A percentile compares a stretch with the other conserved stretches of the same genome.
phyloP scores from a whole-genome alignment of 306 rosid species.

The Lathyrus sativus region DNA sequence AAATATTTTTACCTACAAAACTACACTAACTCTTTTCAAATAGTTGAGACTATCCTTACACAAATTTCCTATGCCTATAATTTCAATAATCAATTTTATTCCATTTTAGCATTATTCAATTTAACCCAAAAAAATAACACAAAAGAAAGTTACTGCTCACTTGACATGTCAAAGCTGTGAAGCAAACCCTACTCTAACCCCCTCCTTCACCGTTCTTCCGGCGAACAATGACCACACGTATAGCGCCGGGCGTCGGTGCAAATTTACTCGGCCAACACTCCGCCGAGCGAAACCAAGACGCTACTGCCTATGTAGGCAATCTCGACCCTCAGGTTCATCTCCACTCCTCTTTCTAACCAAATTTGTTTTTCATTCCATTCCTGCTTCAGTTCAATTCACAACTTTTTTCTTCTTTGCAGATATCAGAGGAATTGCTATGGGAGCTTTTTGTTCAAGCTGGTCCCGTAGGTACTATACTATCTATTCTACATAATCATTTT shows the following conservation, averaged over 20 bases:
- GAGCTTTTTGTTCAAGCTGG: slow-evolving; percentile 63
- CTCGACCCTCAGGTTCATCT: slow-evolving; percentile 74
- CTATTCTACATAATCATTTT: not conserved
- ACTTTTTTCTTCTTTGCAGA: slow-evolving; percentile 10
- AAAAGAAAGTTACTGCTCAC: too few species aligned
- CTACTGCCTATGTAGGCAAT: slow-evolving; percentile 97
- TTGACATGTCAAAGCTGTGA: too few species aligned
- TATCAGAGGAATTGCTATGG: slow-evolving; percentile 51
- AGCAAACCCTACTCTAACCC: not conserved
- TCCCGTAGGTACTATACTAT: slow-evolving; percentile 49
- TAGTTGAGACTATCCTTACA: too few species aligned
- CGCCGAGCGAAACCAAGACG: slow-evolving; percentile 96
- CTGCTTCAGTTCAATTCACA: not conserved
- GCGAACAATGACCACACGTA: slow-evolving; percentile 77
- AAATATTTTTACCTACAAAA: too few species aligned
- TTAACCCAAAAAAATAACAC: too few species aligned
- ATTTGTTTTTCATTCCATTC: not conserved
- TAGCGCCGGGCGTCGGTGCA: slow-evolving; percentile 98
- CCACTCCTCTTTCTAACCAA: not conserved
- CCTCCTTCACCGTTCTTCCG: not conserved
- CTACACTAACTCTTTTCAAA: too few species aligned
- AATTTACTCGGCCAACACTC: slow-evolving; percentile 79
- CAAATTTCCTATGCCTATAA: too few species aligned
- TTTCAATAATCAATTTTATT: too few species aligned
- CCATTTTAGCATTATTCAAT: too few species aligned